Evolutionary conservation across 352 stramenopile species (phyloP).

Genomic region (Pseudoperonospora humuli): DNA sequence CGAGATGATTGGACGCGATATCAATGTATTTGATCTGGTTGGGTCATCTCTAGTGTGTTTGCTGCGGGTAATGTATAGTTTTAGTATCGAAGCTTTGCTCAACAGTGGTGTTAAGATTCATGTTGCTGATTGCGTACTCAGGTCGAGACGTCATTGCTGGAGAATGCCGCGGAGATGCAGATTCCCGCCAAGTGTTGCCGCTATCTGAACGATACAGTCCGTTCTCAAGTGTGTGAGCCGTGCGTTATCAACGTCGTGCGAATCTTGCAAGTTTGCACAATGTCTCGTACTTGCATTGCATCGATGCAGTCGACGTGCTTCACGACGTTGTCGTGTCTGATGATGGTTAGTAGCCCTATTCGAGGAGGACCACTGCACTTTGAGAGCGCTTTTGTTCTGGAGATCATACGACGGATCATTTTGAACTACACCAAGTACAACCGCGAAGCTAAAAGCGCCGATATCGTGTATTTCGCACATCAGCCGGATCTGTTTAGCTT

Average conservation of each 20-base stretch:
- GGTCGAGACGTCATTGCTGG: constrained; percentile 61
- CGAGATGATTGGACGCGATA: constrained; percentile 52
- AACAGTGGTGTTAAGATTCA: neutral
- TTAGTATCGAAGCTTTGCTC: neutral
- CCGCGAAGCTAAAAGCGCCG: constrained; percentile 39
- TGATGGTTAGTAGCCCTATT: constrained; percentile 40
- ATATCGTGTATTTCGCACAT: constrained; percentile 69
- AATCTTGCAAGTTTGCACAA: constrained; percentile 57
- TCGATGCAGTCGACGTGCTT: constrained; percentile 50
- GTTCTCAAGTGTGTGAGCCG: constrained; percentile 47
- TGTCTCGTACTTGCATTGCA: constrained; percentile 44
- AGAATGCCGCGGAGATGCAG: constrained; percentile 43
- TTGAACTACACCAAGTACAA: constrained; percentile 63
- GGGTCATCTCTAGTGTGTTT: constrained; percentile 72
- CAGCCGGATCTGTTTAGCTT: constrained; percentile 65
- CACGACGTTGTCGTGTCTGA: constrained; percentile 49
- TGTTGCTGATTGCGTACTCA: constrained; percentile 9
- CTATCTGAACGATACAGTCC: constrained; percentile 62
- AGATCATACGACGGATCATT: constrained; percentile 70
- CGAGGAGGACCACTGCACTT: constrained; percentile 49
- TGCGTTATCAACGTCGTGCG: constrained; percentile 58
- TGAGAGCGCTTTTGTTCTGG: constrained; percentile 55
- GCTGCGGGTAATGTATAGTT: constrained; percentile 39
- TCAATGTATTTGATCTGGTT: constrained; percentile 61
- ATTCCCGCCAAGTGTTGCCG: constrained; percentile 56